phyloP scores from a whole-genome alignment of 805 yeast species.

The Saccharomycopsis schoenii region DNA sequence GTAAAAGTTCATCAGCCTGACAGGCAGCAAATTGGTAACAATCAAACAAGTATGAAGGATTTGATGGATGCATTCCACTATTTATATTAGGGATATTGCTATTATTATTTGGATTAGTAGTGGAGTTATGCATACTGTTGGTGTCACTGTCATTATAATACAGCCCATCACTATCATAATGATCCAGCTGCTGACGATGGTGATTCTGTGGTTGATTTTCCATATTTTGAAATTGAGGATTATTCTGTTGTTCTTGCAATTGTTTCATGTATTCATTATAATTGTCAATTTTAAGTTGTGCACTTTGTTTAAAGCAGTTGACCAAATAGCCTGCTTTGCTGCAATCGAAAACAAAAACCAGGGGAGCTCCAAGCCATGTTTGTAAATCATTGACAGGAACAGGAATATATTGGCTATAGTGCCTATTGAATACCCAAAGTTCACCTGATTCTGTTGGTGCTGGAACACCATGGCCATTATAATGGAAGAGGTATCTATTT shows the following conservation, averaged over 20 bases:
- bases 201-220: conserved; percentile 34
- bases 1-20: conserved; percentile 70
- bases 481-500: conserved; percentile 73
- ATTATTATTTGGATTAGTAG: not conserved
- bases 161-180: not conserved
- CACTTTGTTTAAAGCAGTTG: conserved; percentile 78
- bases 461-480: conserved; percentile 98
- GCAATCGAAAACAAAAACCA: conserved; percentile 90
- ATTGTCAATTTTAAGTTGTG: conserved; percentile 80
- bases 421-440: conserved; percentile 96
- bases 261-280: conserved; percentile 47
- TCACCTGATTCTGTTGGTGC: conserved; percentile 95
- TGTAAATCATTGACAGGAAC: conserved; percentile 91
- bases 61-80: conserved; percentile 16
- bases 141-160: not conserved
- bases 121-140: not conserved
- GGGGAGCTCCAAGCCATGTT: conserved; percentile 97
- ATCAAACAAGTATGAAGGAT: conserved; percentile 43
- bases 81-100: not conserved
- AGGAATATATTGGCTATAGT: conserved; percentile 95
- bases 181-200: conserved; percentile 21
- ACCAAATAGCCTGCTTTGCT: conserved; percentile 91
- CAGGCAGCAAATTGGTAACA: conserved; percentile 95
- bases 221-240: conserved; percentile 17
- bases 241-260: conserved; percentile 29